Base-by-base conservation (phyloP, 768 basidiomycete species). In the Hirschioporus abietinus region DNA sequence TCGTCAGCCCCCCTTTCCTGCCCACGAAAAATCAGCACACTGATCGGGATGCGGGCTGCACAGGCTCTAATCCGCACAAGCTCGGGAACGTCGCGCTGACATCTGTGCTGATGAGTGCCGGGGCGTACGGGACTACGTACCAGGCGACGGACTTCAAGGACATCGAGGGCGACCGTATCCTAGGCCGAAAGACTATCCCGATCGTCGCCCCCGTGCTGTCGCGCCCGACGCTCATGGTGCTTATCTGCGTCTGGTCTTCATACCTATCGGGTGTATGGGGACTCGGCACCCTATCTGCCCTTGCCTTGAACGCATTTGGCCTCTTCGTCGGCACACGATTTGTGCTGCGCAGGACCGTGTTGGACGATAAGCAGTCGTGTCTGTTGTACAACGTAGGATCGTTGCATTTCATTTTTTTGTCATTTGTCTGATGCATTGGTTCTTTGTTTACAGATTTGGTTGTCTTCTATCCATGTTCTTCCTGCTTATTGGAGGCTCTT, bases 61-160 rank as follows among this genome's bases (percentile, higher is more conserved):
- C 12, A 52, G 42, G 42, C 6, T 52, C 42, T 1, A 52, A 52
- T 52, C 42, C 42, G 20, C 42, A 52, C 42, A 52, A 15, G 24
- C 64, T 72, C 10, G 69, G 74, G 65, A 26, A 35, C 10, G 67
- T 67, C 30, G 69, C 72, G 8, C 24, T 73, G 6, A 27, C 66
- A 34, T 67, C 74, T 2, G 65, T 78, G 36, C 42, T 67, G 34
- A 65, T 73, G 9, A 80, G 77, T 60, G 67, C 72, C 0, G 63
- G 72, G 10, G 74, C 78, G 17, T 72, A 79, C 8, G 63, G 75
- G 58, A 77, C 76, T 8, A 81, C 80, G 2, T 77, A 79, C 12
- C 78, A 80, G 35, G 75, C 76, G 0, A 75, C 78, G 66, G 78
- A 78, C 58, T 79, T 78, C 65, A 68, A 70, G 1, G 78, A 79